Evolutionary conservation across 1,284 basidiomycete species (phyloP), one percentile per base, ranked within the genome.

Genomic region (Peniophora sp.): DNA sequence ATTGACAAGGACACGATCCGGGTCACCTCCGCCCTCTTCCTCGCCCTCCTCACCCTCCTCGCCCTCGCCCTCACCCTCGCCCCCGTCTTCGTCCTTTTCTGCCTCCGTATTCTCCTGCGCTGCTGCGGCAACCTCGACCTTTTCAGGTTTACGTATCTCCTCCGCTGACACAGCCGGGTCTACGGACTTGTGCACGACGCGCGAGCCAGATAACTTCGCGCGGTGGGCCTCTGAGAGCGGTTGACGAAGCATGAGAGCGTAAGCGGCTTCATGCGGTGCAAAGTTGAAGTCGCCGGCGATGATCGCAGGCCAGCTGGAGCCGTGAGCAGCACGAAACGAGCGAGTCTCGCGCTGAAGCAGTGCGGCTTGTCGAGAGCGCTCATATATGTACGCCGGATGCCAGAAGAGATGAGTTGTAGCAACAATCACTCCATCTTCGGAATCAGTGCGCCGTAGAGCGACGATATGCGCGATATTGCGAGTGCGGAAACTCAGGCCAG

Each of bases 221-320:
- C 73, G 63, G 51, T 92, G 85, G 6, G 67, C 65, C 0, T 69
- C 58, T 1, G 79, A 69, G 24, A 94, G 64, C 10, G 73, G 58
- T 52, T 81, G 74, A 12, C 81, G 78, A 1, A 83, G 77, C 10
- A 96, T 66, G n/a, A 98, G 74, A 20, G 87, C 80, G 64, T 99
- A 98, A 0, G 83, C 83, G 2, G 88, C 75, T 62, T 97, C 95
- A 55, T 79, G 78, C 0, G 96, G 96, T 35, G 84, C 72, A 50
- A 93, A 93, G 67, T 98, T 98, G 69, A 98, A 93, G 66, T 98
- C 92, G 56, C 95, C 95, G 0, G 88, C 83, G 35, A 97, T 69
- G 51, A 97, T 71, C 52, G 84, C 83, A 0, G 92, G 86, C 88
- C 90, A 95, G 43, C 71, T 53, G 52, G 71, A 71, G 1, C 62